These are phyloP conservation scores for Rhinocladiella mackenziei DNA, from an alignment of 2,329 filamentous ascomycete species.

Conservation along the genomic window DNA sequence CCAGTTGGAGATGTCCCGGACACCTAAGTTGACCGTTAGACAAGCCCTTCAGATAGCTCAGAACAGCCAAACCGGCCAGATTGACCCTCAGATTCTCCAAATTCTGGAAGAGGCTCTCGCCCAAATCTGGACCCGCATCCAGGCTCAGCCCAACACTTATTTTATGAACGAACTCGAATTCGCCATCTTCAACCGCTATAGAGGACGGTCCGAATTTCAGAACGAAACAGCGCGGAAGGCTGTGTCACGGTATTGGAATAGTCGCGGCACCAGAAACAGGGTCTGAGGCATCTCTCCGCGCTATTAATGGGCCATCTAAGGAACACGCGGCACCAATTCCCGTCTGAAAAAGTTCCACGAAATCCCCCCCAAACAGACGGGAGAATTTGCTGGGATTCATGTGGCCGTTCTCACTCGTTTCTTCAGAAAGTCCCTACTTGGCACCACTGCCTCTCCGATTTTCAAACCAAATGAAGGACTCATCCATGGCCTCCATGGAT, in stretches of 20 bases:
- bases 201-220: conserved; percentile 23
- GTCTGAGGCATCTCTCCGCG: conserved; percentile 4
- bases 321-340: no score
- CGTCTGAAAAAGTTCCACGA: no score
- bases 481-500: no score
- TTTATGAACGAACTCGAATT: conserved; percentile 75
- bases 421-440: no score
- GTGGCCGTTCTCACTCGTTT: no score
- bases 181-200: conserved; percentile 65
- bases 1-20: conserved; percentile 28
- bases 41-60: conserved; percentile 72
- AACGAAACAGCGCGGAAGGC: conserved; percentile 28
- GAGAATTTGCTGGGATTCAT: no score
- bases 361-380: no score
- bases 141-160: conserved; percentile 62
- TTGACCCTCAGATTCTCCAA: conserved; percentile 59
- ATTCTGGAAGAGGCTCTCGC: conserved; percentile 63
- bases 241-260: conserved; percentile 27
- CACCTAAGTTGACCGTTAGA: conserved; percentile 49
- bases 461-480: no score
- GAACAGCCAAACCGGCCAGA: conserved; percentile 63
- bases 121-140: conserved; percentile 65
- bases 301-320: no score
- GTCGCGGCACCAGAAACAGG: conserved; percentile 8
- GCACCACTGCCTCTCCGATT: no score